Evolutionary conservation across 2,329 filamentous ascomycete genomes (phyloP), one percentile per base, ranked within the genome.

Genomic region (Dactylellina parvicollis): DNA sequence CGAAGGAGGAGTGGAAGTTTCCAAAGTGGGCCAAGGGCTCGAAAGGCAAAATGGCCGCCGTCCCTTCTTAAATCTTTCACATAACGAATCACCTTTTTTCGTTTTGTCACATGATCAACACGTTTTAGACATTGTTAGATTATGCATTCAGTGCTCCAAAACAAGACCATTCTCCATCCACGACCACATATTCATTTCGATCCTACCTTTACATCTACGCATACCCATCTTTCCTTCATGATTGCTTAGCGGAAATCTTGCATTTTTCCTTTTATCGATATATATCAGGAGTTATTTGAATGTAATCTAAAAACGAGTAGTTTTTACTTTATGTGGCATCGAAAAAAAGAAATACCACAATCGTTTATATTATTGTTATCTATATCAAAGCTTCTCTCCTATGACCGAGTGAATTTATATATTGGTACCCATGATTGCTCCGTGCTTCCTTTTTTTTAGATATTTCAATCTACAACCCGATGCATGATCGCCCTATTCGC

Each of bases 401-500:
- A n/a, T n/a, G n/a, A n/a, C n/a, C n/a, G n/a, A n/a, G n/a, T n/a
- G n/a, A n/a, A n/a, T n/a, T n/a, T n/a, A n/a, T n/a, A n/a, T n/a
- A n/a, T n/a, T n/a, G n/a, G n/a, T n/a, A n/a, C n/a, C n/a, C n/a
- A n/a, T n/a, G n/a, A n/a, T n/a, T n/a, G n/a, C n/a, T n/a, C n/a
- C 24, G 5, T 30, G n/a, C 38, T 42, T 46, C 9, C 26, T 34
- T 26, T 20, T 5, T 2, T 22, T 20, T 49, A 30, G 44, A 14
- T 9, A 26, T 28, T 34, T 61, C 18, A 77, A 66, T 78, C 77
- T 26, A 78, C 54, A 28, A 78, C 77, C 9, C 76, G 76, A 65
- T 78, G 77, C 77, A 78, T 78, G n/a, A 77, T 52, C 12, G 73
- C 75, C 34, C 76, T 65, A 55, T 76, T 78, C 12, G 76, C 76